phyloP scores from a whole-genome alignment of 2,329 filamentous ascomycete species.

The Beauveria medogensis region DNA sequence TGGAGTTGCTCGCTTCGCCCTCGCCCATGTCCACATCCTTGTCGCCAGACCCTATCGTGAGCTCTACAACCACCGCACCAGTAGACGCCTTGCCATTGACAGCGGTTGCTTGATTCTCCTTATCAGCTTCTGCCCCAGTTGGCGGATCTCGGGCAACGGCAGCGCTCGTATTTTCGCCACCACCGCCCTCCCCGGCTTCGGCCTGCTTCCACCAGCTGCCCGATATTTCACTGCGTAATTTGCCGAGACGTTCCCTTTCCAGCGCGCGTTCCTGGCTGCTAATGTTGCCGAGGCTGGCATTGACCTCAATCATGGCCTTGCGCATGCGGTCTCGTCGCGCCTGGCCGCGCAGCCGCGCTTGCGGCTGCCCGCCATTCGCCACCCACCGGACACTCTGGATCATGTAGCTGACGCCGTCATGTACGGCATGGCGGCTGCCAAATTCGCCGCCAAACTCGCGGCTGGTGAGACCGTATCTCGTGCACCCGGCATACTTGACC shows the following conservation, averaged over 20 bases:
- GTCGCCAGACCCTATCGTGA: conserved; percentile 4
- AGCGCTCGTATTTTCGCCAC: conserved; percentile 16
- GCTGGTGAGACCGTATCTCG: conserved; percentile 73
- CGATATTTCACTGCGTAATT: conserved; percentile 23
- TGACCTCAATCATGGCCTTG: conserved; percentile 46
- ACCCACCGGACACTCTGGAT: conserved; percentile 79
- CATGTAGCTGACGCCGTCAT: conserved; percentile 87
- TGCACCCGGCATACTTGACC: conserved; percentile 65
- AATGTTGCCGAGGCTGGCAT: conserved; percentile 26
- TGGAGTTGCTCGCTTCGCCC: conserved; percentile 13
- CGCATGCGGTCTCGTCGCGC: conserved; percentile 49
- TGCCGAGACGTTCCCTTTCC: conserved; percentile 18
- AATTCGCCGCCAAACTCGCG: conserved; percentile 62
- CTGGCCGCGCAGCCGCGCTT: conserved; percentile 48
- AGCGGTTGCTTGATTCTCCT: conserved; percentile 34
- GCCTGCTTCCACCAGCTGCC: conserved; percentile 28
- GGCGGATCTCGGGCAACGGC: conserved; percentile 12
- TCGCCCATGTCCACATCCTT: conserved; percentile 28
- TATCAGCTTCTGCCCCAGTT: conserved; percentile 31
- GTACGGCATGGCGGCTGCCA: conserved; percentile 38
- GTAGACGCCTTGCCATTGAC: conserved; percentile 1
- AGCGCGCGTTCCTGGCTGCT: conserved; percentile 20
- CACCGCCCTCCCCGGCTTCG: conserved; percentile 15
- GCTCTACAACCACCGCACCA: background rate
- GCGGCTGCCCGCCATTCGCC: conserved; percentile 58